These are phyloP conservation scores for Lasiodiplodia hormozganensis DNA, from an alignment of 2,329 filamentous ascomycete species.

Conservation along the genomic window DNA sequence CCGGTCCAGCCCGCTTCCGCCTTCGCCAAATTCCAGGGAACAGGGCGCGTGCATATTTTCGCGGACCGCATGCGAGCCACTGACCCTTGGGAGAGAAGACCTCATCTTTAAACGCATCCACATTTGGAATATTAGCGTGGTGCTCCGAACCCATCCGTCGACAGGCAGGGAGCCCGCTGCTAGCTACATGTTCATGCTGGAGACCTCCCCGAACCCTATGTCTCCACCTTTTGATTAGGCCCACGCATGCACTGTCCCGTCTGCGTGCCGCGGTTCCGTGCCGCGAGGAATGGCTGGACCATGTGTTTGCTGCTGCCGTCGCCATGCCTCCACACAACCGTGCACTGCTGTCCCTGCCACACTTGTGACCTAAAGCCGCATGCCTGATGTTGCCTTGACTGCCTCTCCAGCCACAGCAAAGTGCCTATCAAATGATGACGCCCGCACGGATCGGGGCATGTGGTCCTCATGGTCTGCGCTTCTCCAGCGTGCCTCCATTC, in stretches of 20 bases:
- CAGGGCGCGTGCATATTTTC: slow-evolving; percentile 17
- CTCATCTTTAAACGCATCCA: not conserved
- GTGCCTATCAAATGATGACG: not conserved
- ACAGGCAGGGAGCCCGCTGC: not conserved
- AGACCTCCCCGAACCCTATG: not conserved
- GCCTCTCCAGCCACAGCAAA: slow-evolving; percentile 8
- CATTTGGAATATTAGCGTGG: not conserved
- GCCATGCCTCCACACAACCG: slow-evolving; percentile 18
- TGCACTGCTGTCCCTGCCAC: slow-evolving; percentile 11
- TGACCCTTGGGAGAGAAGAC: not conserved
- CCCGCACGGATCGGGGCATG: not conserved
- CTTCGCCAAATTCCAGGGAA: slow-evolving; percentile 18
- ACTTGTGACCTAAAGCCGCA: not conserved
- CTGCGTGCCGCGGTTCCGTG: not conserved
- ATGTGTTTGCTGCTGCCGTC: slow-evolving; percentile 11
- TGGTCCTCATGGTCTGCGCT: not conserved
- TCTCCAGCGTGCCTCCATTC: not conserved
- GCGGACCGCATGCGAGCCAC: not conserved
- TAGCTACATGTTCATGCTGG: not conserved
- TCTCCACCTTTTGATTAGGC: not conserved
- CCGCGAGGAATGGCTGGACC: slow-evolving; percentile 11
- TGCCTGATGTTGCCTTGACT: not conserved
- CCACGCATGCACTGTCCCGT: not conserved
- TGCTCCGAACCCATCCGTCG: not conserved
- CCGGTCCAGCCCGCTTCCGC: slow-evolving; percentile 12